Evolutionary conservation across 805 yeast genomes (phyloP).

Genomic region (Metschnikowia lochheadii): DNA sequence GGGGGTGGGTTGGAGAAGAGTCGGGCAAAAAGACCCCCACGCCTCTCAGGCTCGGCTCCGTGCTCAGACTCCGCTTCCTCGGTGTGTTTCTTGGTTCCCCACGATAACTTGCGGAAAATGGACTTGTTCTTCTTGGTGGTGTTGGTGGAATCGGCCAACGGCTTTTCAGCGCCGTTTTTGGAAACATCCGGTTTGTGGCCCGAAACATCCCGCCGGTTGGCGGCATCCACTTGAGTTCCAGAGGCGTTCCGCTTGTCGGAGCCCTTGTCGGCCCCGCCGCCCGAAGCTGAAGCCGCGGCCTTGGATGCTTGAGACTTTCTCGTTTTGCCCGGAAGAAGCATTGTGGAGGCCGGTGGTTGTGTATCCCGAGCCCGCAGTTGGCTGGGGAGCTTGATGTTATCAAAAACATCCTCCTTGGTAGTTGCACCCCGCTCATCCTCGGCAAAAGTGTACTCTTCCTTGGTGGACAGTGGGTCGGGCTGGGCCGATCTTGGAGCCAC

Average conservation of each 20-base stretch:
- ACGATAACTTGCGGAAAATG: slow-evolving; percentile 48
- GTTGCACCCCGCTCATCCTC: not conserved
- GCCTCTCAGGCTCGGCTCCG: slow-evolving; percentile 17
- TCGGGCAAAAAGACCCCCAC: slow-evolving; percentile 24
- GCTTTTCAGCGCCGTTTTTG: slow-evolving; percentile 17
- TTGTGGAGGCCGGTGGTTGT: slow-evolving; percentile 33
- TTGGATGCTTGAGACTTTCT: not conserved
- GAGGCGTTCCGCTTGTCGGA: not conserved
- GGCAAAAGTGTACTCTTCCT: slow-evolving; percentile 16
- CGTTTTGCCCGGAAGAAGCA: slow-evolving; percentile 30
- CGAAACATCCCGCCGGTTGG: not conserved
- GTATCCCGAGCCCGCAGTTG: slow-evolving; percentile 8
- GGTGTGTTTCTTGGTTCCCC: slow-evolving; percentile 42
- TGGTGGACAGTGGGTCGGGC: not conserved
- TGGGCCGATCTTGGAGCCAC: not conserved
- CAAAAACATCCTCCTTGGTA: slow-evolving; percentile 30
- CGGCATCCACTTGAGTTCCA: too few relatives aligned
- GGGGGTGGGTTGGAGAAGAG: slow-evolving; percentile 31
- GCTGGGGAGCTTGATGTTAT: slow-evolving; percentile 44
- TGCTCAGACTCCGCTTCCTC: slow-evolving; percentile 31
- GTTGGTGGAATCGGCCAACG: slow-evolving; percentile 30
- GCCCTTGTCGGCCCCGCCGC: not conserved
- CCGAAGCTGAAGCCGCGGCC: not conserved
- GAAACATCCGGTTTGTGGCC: not conserved
- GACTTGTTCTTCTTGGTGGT: slow-evolving; percentile 32